Evolutionary conservation across 2,329 filamentous ascomycete genomes (phyloP).

Genomic region (Elsinoe ampelina): DNA sequence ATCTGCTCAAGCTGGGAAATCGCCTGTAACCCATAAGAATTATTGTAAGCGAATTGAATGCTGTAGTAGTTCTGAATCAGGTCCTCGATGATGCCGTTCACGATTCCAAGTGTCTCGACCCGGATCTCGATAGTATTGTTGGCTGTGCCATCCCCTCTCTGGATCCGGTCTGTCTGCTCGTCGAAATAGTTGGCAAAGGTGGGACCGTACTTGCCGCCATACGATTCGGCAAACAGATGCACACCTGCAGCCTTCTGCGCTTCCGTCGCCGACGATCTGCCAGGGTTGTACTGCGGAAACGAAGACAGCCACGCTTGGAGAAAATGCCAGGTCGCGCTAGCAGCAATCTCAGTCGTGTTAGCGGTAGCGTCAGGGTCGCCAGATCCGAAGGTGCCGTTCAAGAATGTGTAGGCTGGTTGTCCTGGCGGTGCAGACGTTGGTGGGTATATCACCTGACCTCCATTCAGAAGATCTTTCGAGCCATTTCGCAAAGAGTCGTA

Average conservation of each 20-base stretch:
- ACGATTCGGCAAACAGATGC: conserved; percentile 58
- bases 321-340: conserved; percentile 53
- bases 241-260: conserved; percentile 31
- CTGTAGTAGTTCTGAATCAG: conserved; percentile 51
- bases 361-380: conserved; percentile 31
- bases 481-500: conserved; percentile 56
- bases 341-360: conserved; percentile 30
- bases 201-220: conserved; percentile 36
- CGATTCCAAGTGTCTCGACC: conserved; percentile 55
- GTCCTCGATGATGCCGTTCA: conserved; percentile 63
- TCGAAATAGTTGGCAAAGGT: conserved; percentile 22
- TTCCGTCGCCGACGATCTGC: conserved; percentile 34
- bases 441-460: conserved; percentile 31
- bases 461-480: conserved; percentile 43
- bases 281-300: conserved; percentile 33
- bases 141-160: conserved; percentile 35
- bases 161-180: conserved; percentile 15
- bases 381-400: conserved; percentile 59
- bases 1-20: conserved; percentile 45
- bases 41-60: conserved; percentile 50
- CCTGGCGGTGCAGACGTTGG: conserved; percentile 27
- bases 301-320: conserved; percentile 48
- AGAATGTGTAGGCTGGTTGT: conserved; percentile 34
- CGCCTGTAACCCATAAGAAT: conserved; percentile 55
- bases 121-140: conserved; percentile 50